These are phyloP conservation scores for Exophiala spinifera DNA, from an alignment of 2,329 filamentous ascomycete species.

Conservation along the genomic window DNA sequence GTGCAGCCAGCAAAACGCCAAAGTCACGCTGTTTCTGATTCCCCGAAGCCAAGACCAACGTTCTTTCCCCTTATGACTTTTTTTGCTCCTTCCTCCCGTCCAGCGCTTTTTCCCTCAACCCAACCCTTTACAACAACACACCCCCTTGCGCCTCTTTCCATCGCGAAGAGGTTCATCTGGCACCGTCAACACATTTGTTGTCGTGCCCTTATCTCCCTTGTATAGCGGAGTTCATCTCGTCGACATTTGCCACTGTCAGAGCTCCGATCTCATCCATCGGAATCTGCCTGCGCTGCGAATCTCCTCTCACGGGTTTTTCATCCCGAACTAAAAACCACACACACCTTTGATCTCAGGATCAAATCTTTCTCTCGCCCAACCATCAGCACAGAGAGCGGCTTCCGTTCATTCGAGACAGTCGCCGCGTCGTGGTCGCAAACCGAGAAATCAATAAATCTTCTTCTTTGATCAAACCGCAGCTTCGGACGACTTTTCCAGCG, in stretches of 20 bases:
- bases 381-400: constrained; percentile 29
- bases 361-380: constrained; percentile 18
- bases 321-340: constrained; percentile 3
- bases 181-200: constrained; percentile 20
- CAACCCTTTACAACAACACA: constrained; percentile 15
- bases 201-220: constrained; percentile 19
- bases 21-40: constrained; percentile 11
- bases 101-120: constrained; percentile 1
- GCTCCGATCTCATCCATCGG: constrained; percentile 15
- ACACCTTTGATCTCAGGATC: constrained; percentile 2
- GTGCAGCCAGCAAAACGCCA: background rate
- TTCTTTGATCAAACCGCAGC: constrained; percentile 21
- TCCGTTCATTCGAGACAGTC: constrained; percentile 33
- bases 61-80: constrained; percentile 15
- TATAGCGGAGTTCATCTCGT: constrained; percentile 11
- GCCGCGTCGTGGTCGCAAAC: constrained; percentile 23
- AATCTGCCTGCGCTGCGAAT: constrained; percentile 22
- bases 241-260: constrained; percentile 11
- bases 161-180: constrained; percentile 22
- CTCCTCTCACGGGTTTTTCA: constrained; percentile 21
- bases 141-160: constrained; percentile 17
- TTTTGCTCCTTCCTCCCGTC: constrained; percentile 11
- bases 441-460: background rate
- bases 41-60: constrained; percentile 6
- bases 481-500: constrained; percentile 19